A percentile compares a stretch with the other conserved stretches of the same genome.
Evolutionary conservation across 352 stramenopile genomes (phyloP).

Genomic region (Phytopythium oedochilum): DNA sequence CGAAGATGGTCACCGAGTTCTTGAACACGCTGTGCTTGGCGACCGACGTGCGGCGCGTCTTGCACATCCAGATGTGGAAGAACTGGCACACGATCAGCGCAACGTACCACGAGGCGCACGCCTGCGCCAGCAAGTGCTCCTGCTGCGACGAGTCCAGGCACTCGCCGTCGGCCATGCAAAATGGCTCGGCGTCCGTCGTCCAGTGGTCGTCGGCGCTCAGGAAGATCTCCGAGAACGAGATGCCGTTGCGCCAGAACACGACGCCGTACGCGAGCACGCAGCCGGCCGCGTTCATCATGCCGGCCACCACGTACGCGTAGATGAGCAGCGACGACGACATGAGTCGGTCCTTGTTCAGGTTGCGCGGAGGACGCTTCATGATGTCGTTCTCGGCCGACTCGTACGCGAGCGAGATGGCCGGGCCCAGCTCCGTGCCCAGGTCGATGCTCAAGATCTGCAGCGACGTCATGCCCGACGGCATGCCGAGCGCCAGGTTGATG

Average conservation of each 20-base stretch:
- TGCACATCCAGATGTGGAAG: constrained; percentile 80
- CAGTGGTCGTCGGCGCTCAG: constrained; percentile 29
- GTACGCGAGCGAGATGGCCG: constrained; percentile 87
- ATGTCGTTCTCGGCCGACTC: constrained; percentile 75
- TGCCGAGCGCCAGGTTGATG: constrained; percentile 74
- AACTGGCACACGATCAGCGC: constrained; percentile 77
- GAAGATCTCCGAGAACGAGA: constrained; percentile 38
- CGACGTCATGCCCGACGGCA: constrained; percentile 78
- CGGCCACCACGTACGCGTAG: constrained; percentile 83
- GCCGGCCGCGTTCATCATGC: constrained; percentile 63
- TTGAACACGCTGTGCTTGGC: constrained; percentile 67
- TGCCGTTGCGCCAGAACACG: constrained; percentile 31
- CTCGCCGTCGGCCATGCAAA: constrained; percentile 18
- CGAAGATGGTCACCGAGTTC: constrained; percentile 72
- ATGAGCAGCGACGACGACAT: constrained; percentile 76
- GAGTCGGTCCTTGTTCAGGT: constrained; percentile 70
- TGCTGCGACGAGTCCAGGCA: constrained; percentile 40
- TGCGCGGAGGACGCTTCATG: constrained; percentile 65
- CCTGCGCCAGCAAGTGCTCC: constrained; percentile 44
- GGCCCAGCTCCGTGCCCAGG: constrained; percentile 85
- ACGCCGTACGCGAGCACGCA: constrained; percentile 30
- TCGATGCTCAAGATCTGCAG: constrained; percentile 89
- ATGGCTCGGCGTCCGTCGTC: constrained; percentile 10
- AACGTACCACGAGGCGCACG: constrained; percentile 66
- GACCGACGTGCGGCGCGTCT: constrained; percentile 77